phyloP scores from a whole-genome alignment of 306 rosid species.

The Sechiopsis laciniata region DNA sequence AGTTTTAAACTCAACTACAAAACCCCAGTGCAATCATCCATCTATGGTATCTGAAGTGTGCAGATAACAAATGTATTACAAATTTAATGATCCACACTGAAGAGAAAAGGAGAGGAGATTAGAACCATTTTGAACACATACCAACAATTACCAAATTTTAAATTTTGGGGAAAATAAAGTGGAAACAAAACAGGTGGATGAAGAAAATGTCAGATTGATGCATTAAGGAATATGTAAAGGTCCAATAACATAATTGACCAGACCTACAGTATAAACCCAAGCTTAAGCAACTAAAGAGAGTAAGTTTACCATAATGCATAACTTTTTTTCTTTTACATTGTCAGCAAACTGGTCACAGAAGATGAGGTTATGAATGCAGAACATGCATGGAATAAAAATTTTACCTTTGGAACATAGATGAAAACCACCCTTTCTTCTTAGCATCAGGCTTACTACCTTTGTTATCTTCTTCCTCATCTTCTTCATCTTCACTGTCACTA shows the following conservation, averaged over 20 bases:
- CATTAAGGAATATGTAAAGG: background rate
- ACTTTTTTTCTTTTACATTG: background rate
- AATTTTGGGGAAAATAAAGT: background rate
- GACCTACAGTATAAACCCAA: constrained; percentile 2
- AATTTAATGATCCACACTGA: background rate
- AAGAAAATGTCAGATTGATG: background rate
- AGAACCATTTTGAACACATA: background rate
- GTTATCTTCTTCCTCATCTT: constrained; percentile 62
- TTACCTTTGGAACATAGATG: constrained; percentile 94
- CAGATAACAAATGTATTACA: background rate
- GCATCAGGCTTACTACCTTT: constrained; percentile 63
- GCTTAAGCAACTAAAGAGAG: background rate
- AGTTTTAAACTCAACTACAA: constrained; percentile 2
- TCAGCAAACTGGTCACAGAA: background rate
- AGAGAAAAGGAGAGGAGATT: background rate
- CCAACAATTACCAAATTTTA: background rate
- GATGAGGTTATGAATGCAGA: constrained; percentile 22
- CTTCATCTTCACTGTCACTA: constrained; percentile 84
- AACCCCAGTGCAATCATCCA: background rate
- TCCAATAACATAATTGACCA: background rate
- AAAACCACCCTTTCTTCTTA: constrained; percentile 94
- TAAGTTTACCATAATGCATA: background rate
- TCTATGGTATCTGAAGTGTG: background rate
- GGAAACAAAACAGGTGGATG: background rate
- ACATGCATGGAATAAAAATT: constrained; percentile 7